These are phyloP conservation scores for Colletotrichum cuscutae DNA, from an alignment of 2,329 filamentous ascomycete genomes.

Conservation along the genomic window DNA sequence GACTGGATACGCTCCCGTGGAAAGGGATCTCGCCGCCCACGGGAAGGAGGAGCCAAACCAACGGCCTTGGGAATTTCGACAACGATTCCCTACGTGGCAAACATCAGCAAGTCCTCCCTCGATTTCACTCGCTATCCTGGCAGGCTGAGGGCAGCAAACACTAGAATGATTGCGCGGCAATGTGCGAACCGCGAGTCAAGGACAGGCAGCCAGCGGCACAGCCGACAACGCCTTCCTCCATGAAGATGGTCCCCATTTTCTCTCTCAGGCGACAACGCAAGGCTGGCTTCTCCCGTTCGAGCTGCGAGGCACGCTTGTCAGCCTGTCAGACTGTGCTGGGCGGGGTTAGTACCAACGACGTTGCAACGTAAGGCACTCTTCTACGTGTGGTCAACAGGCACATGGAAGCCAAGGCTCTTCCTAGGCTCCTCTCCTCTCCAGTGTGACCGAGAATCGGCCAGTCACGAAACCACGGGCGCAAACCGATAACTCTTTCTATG, in stretches of 20 bases:
- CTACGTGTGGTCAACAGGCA: background rate
- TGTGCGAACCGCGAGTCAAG: background rate
- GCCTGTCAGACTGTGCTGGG: background rate
- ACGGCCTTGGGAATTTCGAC: background rate
- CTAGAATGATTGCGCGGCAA: background rate
- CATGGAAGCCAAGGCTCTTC: background rate
- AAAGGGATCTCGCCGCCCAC: background rate
- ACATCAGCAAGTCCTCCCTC: background rate
- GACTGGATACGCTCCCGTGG: background rate
- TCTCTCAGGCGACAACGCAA: background rate
- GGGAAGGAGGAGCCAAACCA: background rate
- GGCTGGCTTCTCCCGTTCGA: background rate
- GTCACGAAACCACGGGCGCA: background rate
- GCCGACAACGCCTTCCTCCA: background rate
- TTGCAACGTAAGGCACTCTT: slow-evolving; percentile 11
- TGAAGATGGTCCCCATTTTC: background rate
- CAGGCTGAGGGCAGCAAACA: background rate
- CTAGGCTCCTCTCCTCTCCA: background rate
- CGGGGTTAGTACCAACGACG: background rate
- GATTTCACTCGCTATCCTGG: background rate
- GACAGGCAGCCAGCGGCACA: background rate
- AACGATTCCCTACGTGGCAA: background rate
- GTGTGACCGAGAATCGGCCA: background rate
- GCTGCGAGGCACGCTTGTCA: background rate
- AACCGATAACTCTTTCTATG: background rate